Percentiles rank a stretch among this genome's conserved stretches.
Evolutionary conservation across 495 filamentous ascomycete genomes (phyloP).

Genomic region (Sabuloglossum arenarium): DNA sequence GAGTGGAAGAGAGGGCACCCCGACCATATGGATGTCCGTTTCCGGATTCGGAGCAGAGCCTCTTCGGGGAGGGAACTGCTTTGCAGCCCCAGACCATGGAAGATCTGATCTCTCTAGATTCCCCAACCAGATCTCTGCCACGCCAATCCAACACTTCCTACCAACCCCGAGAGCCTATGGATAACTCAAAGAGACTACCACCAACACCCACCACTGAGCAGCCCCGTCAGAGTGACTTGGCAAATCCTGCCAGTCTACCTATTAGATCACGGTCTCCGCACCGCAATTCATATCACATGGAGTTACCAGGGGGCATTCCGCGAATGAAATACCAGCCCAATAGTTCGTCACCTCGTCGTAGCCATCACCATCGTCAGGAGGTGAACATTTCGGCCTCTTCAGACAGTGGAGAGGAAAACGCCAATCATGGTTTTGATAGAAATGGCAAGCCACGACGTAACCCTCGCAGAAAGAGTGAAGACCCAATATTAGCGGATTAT

Average conservation of each 20-base stretch:
- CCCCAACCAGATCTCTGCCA: slow-evolving; percentile 6
- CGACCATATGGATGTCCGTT: background rate
- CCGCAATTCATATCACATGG: background rate
- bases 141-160: background rate
- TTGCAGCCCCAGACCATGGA: slow-evolving; percentile 5
- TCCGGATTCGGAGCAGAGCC: background rate
- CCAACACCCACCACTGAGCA: background rate
- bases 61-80: background rate
- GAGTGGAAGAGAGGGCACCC: background rate
- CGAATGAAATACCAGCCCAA: slow-evolving; percentile 4
- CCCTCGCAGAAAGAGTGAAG: slow-evolving; percentile 9
- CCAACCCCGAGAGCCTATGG: background rate
- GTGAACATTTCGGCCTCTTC: slow-evolving; percentile 12
- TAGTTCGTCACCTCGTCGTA: slow-evolving; percentile 13
- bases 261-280: background rate
- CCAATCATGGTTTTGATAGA: slow-evolving; percentile 18
- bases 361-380: slow-evolving; percentile 7
- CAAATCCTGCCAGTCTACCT: slow-evolving; percentile 7
- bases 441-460: slow-evolving; percentile 13
- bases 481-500: slow-evolving; percentile 8
- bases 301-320: background rate
- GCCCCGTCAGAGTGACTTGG: slow-evolving; percentile 5
- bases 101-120: slow-evolving; percentile 8
- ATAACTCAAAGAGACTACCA: background rate
- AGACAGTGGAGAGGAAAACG: slow-evolving; percentile 19